These are phyloP conservation scores for Pinus albicaulis DNA, from an alignment of 75 land plant genomes.

Conservation along the genomic window DNA sequence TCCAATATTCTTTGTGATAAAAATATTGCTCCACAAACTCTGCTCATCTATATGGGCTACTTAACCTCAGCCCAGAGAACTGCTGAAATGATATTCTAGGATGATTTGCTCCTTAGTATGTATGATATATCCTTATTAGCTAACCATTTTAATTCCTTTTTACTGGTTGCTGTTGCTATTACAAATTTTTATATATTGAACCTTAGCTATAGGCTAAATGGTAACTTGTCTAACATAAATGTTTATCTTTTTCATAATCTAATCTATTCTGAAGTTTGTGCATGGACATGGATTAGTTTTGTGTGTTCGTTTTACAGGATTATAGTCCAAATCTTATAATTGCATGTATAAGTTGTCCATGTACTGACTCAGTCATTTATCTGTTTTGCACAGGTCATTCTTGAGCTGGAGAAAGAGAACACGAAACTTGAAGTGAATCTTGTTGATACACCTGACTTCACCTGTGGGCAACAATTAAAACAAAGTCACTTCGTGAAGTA, in stretches of 20 bases:
- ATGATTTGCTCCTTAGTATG: too few species aligned
- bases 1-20: too few species aligned
- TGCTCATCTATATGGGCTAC: too few species aligned
- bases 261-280: too few species aligned
- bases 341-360: background rate
- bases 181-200: background rate
- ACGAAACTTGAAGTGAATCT: slow-evolving; percentile 37
- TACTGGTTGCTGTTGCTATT: background rate
- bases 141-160: background rate
- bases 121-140: too few species aligned
- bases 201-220: background rate
- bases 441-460: slow-evolving; percentile 50
- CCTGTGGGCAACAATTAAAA: slow-evolving; percentile 32
- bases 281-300: background rate
- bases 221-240: background rate
- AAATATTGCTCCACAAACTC: too few species aligned
- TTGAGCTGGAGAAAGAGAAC: slow-evolving; percentile 65
- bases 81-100: too few species aligned
- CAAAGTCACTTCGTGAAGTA: background rate
- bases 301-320: background rate
- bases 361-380: background rate
- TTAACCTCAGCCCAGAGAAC: too few species aligned
- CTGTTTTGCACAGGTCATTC: slow-evolving; percentile 39
- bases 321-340: background rate
- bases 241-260: background rate